These are phyloP conservation scores for Crucihimalaya himalaica DNA, from an alignment of 345 rosid species.

Conservation along the genomic window DNA sequence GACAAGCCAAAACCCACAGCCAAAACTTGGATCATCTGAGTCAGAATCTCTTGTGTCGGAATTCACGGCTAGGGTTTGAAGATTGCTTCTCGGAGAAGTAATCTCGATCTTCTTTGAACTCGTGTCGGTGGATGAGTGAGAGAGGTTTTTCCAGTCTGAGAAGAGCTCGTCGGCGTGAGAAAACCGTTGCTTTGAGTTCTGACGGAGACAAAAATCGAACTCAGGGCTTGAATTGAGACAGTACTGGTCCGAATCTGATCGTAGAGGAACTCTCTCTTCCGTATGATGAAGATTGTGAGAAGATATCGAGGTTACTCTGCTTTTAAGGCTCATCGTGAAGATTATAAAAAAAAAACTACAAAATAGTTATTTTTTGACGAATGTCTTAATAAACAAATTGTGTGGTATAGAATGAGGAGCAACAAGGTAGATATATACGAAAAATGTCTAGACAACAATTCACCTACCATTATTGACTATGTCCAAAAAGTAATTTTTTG, in stretches of 20 bases:
- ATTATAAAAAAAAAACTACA: neutral
- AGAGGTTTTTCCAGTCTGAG: conserved; percentile 37
- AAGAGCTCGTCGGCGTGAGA: conserved; percentile 45
- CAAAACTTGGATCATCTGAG: conserved; percentile 38
- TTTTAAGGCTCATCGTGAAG: conserved; percentile 27
- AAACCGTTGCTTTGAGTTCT: conserved; percentile 40
- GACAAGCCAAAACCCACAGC: conserved; percentile 42
- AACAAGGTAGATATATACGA: conserved; percentile 9
- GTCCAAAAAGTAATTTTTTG: neutral
- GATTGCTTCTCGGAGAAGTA: conserved; percentile 29
- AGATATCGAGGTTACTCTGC: conserved; percentile 26
- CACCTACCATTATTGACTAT: conserved; percentile 23
- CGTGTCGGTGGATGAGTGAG: conserved; percentile 5
- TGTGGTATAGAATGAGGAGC: conserved; percentile 9
- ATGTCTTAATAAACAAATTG: conserved; percentile 19
- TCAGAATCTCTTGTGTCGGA: conserved; percentile 31
- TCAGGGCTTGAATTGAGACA: conserved; percentile 31
- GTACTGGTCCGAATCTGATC: conserved; percentile 33
- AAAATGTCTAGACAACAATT: conserved; percentile 13
- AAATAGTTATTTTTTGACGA: neutral
- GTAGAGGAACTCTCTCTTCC: conserved; percentile 40
- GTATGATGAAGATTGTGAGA: conserved; percentile 25
- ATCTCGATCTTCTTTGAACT: conserved; percentile 6
- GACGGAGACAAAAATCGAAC: conserved; percentile 37
- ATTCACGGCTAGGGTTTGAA: neutral